Conservation (phyloP, 805 yeast genomes). For the Komagataella kurtzmanii region DNA sequence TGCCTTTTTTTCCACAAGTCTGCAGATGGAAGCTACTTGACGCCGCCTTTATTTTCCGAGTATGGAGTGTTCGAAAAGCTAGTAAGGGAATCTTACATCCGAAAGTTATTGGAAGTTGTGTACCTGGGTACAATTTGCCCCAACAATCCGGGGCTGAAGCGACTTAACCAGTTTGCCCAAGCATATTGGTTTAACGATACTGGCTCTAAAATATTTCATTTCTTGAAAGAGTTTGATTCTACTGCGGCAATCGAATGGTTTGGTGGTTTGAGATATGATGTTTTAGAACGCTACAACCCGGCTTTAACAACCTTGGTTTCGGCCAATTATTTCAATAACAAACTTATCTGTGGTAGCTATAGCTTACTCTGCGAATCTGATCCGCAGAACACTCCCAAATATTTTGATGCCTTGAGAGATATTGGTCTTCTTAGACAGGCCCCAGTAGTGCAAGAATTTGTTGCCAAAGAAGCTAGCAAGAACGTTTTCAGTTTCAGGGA, state of each 20-base stretch:
- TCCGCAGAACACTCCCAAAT: constrained; percentile 29
- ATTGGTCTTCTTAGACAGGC: constrained; percentile 35
- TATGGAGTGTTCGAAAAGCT: constrained; percentile 10
- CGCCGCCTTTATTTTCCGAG: constrained; percentile 15
- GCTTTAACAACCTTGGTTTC: constrained; percentile 31
- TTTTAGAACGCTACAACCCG: constrained; percentile 5
- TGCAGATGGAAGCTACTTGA: constrained; percentile 9
- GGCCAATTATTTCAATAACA: constrained; percentile 34
- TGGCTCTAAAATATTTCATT: constrained; percentile 14
- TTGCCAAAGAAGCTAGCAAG: constrained; percentile 32
- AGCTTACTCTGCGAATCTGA: constrained; percentile 27
- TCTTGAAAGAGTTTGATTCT: constrained; percentile 22
- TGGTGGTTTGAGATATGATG: neutral
- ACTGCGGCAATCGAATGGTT: neutral
- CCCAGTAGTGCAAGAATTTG: constrained; percentile 27
- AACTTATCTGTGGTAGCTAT: constrained; percentile 32
- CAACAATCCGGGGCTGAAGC: neutral
- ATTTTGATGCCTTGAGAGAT: constrained; percentile 42
- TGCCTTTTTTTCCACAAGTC: constrained; percentile 22
- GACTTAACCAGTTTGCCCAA: constrained; percentile 1
- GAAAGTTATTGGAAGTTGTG: constrained; percentile 41
- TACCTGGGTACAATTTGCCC: constrained; percentile 19
- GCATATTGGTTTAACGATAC: constrained; percentile 1
- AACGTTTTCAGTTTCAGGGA: constrained; percentile 42
- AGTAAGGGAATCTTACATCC: constrained; percentile 33